Evolutionary conservation across 2,329 filamentous ascomycete genomes (phyloP).

Genomic region (Saccharata proteae): DNA sequence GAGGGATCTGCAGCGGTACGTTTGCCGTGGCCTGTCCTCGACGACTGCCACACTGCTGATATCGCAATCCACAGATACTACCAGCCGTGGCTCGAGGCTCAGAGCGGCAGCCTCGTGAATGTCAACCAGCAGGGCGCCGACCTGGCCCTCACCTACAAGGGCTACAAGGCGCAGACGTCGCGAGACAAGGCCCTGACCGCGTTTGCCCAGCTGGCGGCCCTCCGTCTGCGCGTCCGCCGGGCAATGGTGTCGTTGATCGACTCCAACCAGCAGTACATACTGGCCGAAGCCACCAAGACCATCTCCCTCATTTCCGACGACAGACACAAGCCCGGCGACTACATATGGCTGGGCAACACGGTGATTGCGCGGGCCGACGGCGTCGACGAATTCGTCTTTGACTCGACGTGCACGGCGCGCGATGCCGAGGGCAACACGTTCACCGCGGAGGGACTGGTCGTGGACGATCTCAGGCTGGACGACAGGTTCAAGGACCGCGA

Average conservation of each 20-base stretch:
- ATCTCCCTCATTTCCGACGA: slow-evolving; percentile 14
- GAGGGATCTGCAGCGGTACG: slow-evolving; percentile 9
- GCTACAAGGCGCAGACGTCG: slow-evolving; percentile 13
- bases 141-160: slow-evolving; percentile 17
- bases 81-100: slow-evolving; percentile 24
- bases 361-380: slow-evolving; percentile 18
- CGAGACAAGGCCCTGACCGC: slow-evolving; percentile 18
- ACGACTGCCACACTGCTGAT: slow-evolving; percentile 2
- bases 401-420: slow-evolving; percentile 3
- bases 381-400: slow-evolving; percentile 9
- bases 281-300: slow-evolving; percentile 25
- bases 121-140: slow-evolving; percentile 14
- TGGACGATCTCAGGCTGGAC: slow-evolving; percentile 21
- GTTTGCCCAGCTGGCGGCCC: slow-evolving; percentile 23
- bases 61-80: slow-evolving; percentile 16
- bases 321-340: slow-evolving; percentile 6
- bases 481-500: slow-evolving; percentile 26
- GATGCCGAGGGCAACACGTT: slow-evolving; percentile 5
- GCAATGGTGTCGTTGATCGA: slow-evolving; percentile 26
- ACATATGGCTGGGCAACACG: slow-evolving; percentile 19
- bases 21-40: slow-evolving; percentile 1
- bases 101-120: slow-evolving; percentile 19
- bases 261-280: slow-evolving; percentile 20
- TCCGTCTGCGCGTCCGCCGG: slow-evolving; percentile 20
- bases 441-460: slow-evolving; percentile 11